phyloP scores from a whole-genome alignment of 768 basidiomycete genomes.

The Lactarius psammicola region DNA sequence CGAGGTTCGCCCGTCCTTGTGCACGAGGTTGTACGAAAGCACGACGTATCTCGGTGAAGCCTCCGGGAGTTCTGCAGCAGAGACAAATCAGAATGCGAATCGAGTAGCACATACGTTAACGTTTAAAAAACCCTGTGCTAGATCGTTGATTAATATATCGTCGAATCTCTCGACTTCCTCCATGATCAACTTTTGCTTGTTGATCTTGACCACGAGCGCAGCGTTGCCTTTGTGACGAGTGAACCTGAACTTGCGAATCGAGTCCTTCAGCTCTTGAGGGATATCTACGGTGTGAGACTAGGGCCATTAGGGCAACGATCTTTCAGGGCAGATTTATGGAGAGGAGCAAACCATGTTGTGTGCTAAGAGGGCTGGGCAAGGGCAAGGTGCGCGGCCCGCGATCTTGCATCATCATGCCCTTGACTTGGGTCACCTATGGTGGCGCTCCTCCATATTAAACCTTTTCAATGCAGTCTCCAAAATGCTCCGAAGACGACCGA shows the following conservation, averaged over 20 bases:
- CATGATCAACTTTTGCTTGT: slow-evolving; percentile 78
- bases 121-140: slow-evolving; percentile 72
- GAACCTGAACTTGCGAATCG: slow-evolving; percentile 82
- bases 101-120: slow-evolving; percentile 7
- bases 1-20: slow-evolving; percentile 79
- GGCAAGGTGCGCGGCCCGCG: background rate
- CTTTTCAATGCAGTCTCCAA: background rate
- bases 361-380: background rate
- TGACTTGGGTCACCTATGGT: no score
- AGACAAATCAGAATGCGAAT: slow-evolving; percentile 12
- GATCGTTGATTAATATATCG: slow-evolving; percentile 72
- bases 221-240: slow-evolving; percentile 63
- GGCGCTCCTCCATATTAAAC: no score
- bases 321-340: background rate
- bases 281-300: slow-evolving; percentile 84
- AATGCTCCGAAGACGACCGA: no score
- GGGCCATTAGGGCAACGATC: background rate
- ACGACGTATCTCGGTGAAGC: slow-evolving; percentile 84
- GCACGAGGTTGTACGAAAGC: slow-evolving; percentile 77
- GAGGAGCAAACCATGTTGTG: slow-evolving; percentile 25
- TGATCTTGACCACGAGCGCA: slow-evolving; percentile 87
- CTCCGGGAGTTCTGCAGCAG: slow-evolving; percentile 72
- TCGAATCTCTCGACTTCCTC: slow-evolving; percentile 81
- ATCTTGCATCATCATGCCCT: background rate
- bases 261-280: slow-evolving; percentile 70